Percentiles rank a stretch among this genome's conserved stretches.
These are phyloP conservation scores for Candida piceae DNA, from an alignment of 805 yeast genomes.

Conservation along the genomic window DNA sequence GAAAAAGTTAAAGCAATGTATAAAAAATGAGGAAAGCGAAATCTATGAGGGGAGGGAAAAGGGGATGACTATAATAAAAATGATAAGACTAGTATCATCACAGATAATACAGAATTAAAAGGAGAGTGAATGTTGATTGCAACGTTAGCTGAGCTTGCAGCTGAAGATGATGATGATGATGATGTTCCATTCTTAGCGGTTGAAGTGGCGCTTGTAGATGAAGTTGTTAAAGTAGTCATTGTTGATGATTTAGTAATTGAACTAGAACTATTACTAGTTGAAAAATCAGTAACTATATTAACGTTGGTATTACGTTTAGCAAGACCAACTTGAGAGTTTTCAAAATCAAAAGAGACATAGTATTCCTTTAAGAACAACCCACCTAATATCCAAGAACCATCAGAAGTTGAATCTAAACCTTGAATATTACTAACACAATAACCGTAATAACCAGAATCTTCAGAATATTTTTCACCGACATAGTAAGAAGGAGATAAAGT, in stretches of 20 bases:
- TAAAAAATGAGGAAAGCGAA: not conserved
- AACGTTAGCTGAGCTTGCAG: too few relatives aligned
- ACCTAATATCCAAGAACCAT: constrained; percentile 56
- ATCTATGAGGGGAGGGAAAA: not conserved
- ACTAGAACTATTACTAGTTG: not conserved
- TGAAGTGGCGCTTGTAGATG: not conserved
- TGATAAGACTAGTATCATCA: not conserved
- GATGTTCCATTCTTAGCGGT: too few relatives aligned
- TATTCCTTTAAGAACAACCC: constrained; percentile 53
- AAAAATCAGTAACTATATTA: constrained; percentile 6
- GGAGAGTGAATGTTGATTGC: too few relatives aligned
- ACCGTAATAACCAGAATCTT: constrained; percentile 34
- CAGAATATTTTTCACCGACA: constrained; percentile 43
- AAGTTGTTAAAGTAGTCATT: not conserved
- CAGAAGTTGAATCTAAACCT: constrained; percentile 40
- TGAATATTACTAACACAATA: constrained; percentile 63
- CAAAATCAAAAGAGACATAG: constrained; percentile 55
- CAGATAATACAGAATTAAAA: too few relatives aligned
- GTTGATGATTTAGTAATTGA: constrained; percentile 1
- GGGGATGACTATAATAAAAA: not conserved
- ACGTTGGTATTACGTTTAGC: constrained; percentile 38
- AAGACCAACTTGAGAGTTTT: constrained; percentile 45
- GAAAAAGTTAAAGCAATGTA: not conserved
- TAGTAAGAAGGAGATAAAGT: constrained; percentile 39
- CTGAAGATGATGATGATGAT: too few relatives aligned